A percentile compares a stretch with the other conserved stretches of the same genome.
These are phyloP conservation scores for Omphalea diandra DNA, from an alignment of 441 rosid species.

Conservation along the genomic window DNA sequence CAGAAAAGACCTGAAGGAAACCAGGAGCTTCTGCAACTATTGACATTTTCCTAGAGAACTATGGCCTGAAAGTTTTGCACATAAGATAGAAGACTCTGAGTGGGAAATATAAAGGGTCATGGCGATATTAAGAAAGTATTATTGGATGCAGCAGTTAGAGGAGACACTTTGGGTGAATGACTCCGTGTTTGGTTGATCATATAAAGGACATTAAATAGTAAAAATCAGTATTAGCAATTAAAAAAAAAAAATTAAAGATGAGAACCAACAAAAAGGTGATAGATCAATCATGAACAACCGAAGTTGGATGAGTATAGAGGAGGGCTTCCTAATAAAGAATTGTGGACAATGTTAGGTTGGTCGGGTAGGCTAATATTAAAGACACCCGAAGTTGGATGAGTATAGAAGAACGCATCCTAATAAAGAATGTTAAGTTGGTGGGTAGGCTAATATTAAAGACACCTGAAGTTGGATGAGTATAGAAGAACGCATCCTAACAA, in stretches of 20 bases:
- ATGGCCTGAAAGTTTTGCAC: neutral
- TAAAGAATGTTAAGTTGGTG: too few species aligned
- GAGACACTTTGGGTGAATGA: neutral
- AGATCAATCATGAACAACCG: too few species aligned
- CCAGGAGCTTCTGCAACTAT: slow-evolving; percentile 47
- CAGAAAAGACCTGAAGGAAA: slow-evolving; percentile 53
- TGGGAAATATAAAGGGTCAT: slow-evolving; percentile 16
- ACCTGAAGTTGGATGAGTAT: too few species aligned
- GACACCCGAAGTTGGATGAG: too few species aligned
- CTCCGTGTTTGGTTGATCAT: slow-evolving; percentile 34
- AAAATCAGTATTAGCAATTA: neutral
- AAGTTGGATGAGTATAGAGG: too few species aligned
- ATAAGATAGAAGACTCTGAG: neutral
- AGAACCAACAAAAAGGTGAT: too few species aligned
- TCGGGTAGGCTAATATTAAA: too few species aligned
- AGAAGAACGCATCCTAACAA: too few species aligned
- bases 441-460: too few species aligned
- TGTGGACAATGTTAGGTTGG: too few species aligned
- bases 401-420: too few species aligned
- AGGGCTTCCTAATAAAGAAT: too few species aligned
- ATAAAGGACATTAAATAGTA: slow-evolving; percentile 10
- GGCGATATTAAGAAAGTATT: neutral
- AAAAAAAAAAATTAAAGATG: neutral
- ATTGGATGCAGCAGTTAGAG: neutral
- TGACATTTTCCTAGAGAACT: slow-evolving; percentile 25